Evolutionary conservation across 805 yeast species (phyloP).

Genomic region (Spathaspora hagerdaliae): DNA sequence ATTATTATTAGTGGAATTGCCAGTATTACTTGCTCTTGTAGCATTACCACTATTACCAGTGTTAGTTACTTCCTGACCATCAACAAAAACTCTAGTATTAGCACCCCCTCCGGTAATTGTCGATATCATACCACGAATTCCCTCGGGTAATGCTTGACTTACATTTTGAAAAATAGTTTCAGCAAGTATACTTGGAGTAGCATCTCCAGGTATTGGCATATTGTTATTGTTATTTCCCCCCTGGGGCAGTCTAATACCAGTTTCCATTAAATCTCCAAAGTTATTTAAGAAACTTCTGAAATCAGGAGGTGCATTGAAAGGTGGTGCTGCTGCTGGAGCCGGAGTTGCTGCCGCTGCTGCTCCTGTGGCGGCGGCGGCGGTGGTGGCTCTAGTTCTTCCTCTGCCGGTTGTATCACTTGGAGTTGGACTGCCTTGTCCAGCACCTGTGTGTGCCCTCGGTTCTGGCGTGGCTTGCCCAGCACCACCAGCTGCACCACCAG

Average conservation of each 20-base stretch:
- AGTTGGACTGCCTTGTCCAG: too few species aligned
- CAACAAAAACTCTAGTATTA: slow-evolving; percentile 4
- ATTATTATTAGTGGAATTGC: background rate
- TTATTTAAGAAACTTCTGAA: slow-evolving; percentile 19
- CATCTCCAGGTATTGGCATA: too few species aligned
- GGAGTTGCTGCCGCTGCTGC: background rate
- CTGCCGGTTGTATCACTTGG: background rate
- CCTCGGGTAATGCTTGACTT: slow-evolving; percentile 1
- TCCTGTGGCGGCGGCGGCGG: background rate
- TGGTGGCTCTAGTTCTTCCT: background rate
- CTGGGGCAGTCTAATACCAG: background rate
- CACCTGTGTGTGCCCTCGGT: too few species aligned
- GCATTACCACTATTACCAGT: background rate
- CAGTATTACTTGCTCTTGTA: background rate
- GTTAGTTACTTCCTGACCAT: slow-evolving; percentile 3
- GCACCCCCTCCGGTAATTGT: slow-evolving; percentile 3
- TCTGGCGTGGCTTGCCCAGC: background rate
- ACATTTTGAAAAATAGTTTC: background rate
- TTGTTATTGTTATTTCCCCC: too few species aligned
- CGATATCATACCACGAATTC: slow-evolving; percentile 2
- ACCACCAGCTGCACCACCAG: background rate
- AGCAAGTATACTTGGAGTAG: background rate
- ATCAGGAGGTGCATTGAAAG: slow-evolving; percentile 1
- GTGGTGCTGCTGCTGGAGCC: background rate
- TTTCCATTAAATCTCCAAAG: slow-evolving; percentile 19